Evolutionary conservation across 2,329 filamentous ascomycete genomes (phyloP), one percentile per base, ranked within the genome.

Genomic region (Elsinoe australis): DNA sequence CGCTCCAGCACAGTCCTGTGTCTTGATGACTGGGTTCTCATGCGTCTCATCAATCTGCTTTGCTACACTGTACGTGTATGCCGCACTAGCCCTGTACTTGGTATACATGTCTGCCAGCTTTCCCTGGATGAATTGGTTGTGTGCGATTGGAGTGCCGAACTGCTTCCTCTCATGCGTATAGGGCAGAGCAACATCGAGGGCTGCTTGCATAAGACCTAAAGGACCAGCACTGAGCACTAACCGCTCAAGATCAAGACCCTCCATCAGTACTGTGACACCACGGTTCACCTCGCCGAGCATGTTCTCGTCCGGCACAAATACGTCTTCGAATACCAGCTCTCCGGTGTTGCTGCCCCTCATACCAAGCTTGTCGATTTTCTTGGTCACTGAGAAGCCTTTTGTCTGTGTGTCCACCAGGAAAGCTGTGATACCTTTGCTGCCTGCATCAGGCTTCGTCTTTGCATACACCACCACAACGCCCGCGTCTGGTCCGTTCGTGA

Each of bases 321-420:
- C 87, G 55, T 83, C 75, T 53, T 95, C 88, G 57, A 96, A 94
- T 49, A 90, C 78, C 18, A 96, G 77, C 67, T 96, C 92, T 59
- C 92, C 92, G 0, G 92, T 96, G 68, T 95, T 95, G 57, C 85
- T 92, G 51, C 92, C 92, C 50, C 92, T 80, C 92, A 98, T 98
- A 56, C 92, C 92, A 66, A 98, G 83, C 71, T 98, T 96, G 73
- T 96, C 90, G 14, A 96, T 80, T 69, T 96, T 96, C 53, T 87
- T 77, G 5, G 87, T 81, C 59, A 87, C 89, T 54, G 80, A 84
- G 71, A 95, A 96, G 34, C 92, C 90, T 29, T 79, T 68, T 28
- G 76, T 71, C 36, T 78, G 68, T 3, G 76, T 79, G 57, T 94
- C 83, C 31, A 96, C 85, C 26, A 98, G 75, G 69, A 96, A 95